Conservation (phyloP, 1,284 basidiomycete species). For the Serendipita sp. region DNA sequence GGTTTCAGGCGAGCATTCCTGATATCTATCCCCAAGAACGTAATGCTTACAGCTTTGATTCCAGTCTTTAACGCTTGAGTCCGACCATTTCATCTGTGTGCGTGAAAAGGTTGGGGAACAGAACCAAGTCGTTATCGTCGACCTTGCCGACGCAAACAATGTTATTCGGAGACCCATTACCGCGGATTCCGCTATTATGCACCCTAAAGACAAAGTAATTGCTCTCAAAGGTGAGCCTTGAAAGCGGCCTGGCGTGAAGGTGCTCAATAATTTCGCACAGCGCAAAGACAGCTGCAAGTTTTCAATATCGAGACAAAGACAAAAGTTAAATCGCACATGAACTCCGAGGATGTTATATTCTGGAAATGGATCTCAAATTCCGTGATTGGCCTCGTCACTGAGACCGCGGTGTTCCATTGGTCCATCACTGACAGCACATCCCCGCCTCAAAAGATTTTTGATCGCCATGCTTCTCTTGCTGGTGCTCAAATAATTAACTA, state of each 20-base stretch:
- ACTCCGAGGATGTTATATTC: slow-evolving; percentile 90
- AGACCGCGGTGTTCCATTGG: slow-evolving; percentile 92
- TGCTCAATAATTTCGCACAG: slow-evolving; percentile 27
- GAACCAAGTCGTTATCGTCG: slow-evolving; percentile 95
- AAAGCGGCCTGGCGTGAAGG: neutral
- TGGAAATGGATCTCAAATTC: slow-evolving; percentile 97
- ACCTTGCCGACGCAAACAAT: slow-evolving; percentile 91
- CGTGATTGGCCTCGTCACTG: slow-evolving; percentile 91
- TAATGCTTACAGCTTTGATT: neutral
- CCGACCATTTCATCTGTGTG: slow-evolving; percentile 92
- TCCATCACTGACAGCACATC: slow-evolving; percentile 59
- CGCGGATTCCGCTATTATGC: slow-evolving; percentile 98
- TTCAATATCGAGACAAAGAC: slow-evolving; percentile 97
- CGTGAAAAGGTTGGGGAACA: slow-evolving; percentile 81
- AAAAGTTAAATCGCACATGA: slow-evolving; percentile 93
- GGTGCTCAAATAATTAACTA: slow-evolving; percentile 99
- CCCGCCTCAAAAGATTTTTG: slow-evolving; percentile 82
- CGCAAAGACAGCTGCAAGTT: slow-evolving; percentile 87
- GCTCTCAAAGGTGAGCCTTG: slow-evolving; percentile 69
- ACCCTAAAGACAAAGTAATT: slow-evolving; percentile 91
- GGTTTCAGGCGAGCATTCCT: slow-evolving; percentile 68
- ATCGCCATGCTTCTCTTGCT: slow-evolving; percentile 87
- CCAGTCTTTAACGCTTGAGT: slow-evolving; percentile 84
- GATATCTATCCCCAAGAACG: neutral
- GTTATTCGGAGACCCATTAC: slow-evolving; percentile 93